Evolutionary conservation across 768 basidiomycete species (phyloP), one percentile per base, ranked within the genome.

Genomic region (Clathrus columnatus): DNA sequence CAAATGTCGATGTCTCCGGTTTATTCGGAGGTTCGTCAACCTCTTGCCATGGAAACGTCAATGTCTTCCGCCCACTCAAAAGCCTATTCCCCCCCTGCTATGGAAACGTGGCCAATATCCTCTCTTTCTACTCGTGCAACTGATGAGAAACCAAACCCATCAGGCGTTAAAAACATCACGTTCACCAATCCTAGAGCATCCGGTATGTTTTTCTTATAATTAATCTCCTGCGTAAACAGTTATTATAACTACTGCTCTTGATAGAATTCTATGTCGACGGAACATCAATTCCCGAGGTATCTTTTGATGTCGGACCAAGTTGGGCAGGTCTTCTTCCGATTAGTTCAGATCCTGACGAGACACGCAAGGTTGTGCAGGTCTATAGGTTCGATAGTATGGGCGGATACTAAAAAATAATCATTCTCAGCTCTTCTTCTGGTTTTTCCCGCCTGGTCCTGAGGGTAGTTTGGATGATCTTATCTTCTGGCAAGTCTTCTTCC

Each of bases 271-370:
- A 72, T 61, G 86, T 89, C 16, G 71, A 87, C 59, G 86, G 86
- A 1, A 73, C 69, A 43, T 70, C 67, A 29, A 80, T 89, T 44
- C 86, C 87, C 4, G 71, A 81, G 43, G 82, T 88, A 18, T 74
- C 82, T 61, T 88, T 83, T 60, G 84, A 88, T 61, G 72, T 86
- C 36, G 87, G 86, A 2, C 83, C 85, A 2, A 85, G 83, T 59
- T 88, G 84, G 84, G 70, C 84, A 3, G 87, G 87, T 7, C 69
- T 89, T 21, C 62, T 89, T 51, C 87, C 87, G 2, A 87, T 89
- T 52, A 87, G 84, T 58, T 63, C 65, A 28, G 67, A 73, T 7
- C 41, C 73, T 8, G 72, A 84, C 46, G 87, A 89, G 67, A 84
- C 83, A 5, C 76, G 85, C 44, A 74, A 87, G 76, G 84, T 83